Evolutionary conservation across 2,329 filamentous ascomycete species (phyloP).

Genomic region (Verticillium nubilum): DNA sequence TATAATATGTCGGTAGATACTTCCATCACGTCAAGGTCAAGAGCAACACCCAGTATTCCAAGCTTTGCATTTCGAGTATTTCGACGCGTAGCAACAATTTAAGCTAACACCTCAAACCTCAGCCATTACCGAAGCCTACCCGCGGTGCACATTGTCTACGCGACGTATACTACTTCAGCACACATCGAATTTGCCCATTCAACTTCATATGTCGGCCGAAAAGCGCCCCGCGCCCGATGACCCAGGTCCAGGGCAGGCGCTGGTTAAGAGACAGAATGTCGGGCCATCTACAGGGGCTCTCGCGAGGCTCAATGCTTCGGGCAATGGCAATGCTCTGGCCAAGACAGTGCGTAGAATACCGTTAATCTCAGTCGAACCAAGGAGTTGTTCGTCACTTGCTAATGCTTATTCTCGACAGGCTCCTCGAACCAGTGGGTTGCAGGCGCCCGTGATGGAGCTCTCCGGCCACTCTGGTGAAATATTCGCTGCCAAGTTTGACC

Average conservation of each 20-base stretch:
- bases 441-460: slow-evolving; percentile 92
- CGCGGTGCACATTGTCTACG: background rate
- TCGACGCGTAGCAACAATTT: background rate
- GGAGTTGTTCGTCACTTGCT: background rate
- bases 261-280: slow-evolving; percentile 84
- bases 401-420: slow-evolving; percentile 43
- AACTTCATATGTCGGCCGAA: slow-evolving; percentile 68
- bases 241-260: slow-evolving; percentile 71
- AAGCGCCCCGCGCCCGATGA: slow-evolving; percentile 87
- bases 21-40: too few relatives aligned
- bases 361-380: too few relatives aligned
- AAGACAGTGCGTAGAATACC: slow-evolving; percentile 49
- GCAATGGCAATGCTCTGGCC: slow-evolving; percentile 37
- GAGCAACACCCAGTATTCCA: background rate
- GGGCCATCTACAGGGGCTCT: slow-evolving; percentile 41
- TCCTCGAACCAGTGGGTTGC: slow-evolving; percentile 73
- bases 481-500: slow-evolving; percentile 86
- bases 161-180: background rate
- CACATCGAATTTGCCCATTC: background rate
- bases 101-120: too few relatives aligned
- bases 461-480: slow-evolving; percentile 80
- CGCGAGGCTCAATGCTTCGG: slow-evolving; percentile 45
- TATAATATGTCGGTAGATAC: too few relatives aligned
- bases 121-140: background rate
- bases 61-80: background rate